Evolutionary conservation across 2,329 filamentous ascomycete genomes (phyloP).

Genomic region (Diplodia scrobiculata): DNA sequence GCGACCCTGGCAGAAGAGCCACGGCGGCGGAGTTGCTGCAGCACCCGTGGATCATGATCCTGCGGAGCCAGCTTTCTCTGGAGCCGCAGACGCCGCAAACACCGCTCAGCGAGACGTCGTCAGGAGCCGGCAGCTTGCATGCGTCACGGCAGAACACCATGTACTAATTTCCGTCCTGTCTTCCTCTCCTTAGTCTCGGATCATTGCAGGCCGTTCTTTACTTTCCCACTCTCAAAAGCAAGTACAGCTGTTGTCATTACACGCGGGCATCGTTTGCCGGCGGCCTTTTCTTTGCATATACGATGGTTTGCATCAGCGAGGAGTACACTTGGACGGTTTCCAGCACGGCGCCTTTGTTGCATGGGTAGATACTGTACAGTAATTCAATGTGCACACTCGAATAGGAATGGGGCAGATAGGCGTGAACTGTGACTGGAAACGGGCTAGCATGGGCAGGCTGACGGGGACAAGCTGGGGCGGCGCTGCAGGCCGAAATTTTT

Average conservation of each 20-base stretch:
- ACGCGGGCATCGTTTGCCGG: not conserved
- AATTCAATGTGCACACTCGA: slow-evolving; percentile 25
- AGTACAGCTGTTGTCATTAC: slow-evolving; percentile 8
- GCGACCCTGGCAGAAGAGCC: slow-evolving; percentile 76
- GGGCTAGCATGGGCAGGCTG: not conserved
- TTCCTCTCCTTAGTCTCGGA: not conserved
- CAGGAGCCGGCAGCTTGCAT: slow-evolving; percentile 9
- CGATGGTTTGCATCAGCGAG: slow-evolving; percentile 24
- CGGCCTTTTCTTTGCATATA: slow-evolving; percentile 18
- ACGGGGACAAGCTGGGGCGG: slow-evolving; percentile 7
- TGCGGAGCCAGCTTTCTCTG: slow-evolving; percentile 51
- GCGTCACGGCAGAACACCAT: slow-evolving; percentile 20
- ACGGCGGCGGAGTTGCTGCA: slow-evolving; percentile 87
- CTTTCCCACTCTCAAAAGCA: slow-evolving; percentile 1
- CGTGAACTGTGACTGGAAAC: slow-evolving; percentile 1
- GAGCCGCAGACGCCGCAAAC: slow-evolving; percentile 52
- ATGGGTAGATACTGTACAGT: slow-evolving; percentile 24
- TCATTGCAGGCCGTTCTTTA: not conserved
- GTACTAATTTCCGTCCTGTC: slow-evolving; percentile 7
- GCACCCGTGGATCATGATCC: slow-evolving; percentile 77
- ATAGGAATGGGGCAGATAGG: slow-evolving; percentile 1
- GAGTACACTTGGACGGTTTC: slow-evolving; percentile 18
- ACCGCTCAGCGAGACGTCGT: slow-evolving; percentile 36
- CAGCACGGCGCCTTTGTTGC: not conserved
- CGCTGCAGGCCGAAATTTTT: slow-evolving; percentile 14